Base-by-base conservation (phyloP, 129 eudicot genomes). In the Artemisia annua region DNA sequence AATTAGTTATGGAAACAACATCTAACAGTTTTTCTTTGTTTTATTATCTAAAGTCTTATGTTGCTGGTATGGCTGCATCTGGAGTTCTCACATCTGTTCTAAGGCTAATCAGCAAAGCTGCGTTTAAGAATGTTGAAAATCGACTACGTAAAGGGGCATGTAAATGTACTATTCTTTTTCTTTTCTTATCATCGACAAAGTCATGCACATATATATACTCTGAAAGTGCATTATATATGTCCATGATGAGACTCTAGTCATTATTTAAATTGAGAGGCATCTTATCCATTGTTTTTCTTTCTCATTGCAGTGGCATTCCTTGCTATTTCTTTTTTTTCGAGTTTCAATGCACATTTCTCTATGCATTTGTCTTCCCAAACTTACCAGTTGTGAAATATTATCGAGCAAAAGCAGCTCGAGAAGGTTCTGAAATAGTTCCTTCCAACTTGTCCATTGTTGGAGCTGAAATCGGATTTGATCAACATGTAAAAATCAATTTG, bases 371-470 rank as follows among this genome's bases (percentile, higher is more conserved):
- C 66, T 86, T 89, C 39, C 80, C 80, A 32, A 86, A 75, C 63
- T 77, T 89, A 66, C 92, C 92, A 7, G 72, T 89, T 11, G 90
- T 84, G 74, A 89, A 86, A 78, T 84, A 84, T 73, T 89, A 73
- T 60, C 91, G 96, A 17, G 48, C 83, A 59, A 86, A 84, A 82
- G 96, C 96, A 22, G 87, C 91, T 12, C 19, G 74, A 5, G 90
- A 86, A 78, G 96, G 92, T 4, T 89, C 92, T 11, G 80, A 78
- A 76, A 86, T 92, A 12, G 92, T 89, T 62, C 4, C 86, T 3
- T 79, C 89, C 17, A 90, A 86, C 69, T 85, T 89, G 51, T 88
- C 88, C 71, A 90, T 90, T 78, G 96, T 74, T 12, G 96, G 96
- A 39, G 46, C 46, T 39, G 10, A 39, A 39, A 39, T 5, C 10